Base-by-base conservation (phyloP, 1,284 basidiomycete species). In the Sanghuangporus weigelae region DNA sequence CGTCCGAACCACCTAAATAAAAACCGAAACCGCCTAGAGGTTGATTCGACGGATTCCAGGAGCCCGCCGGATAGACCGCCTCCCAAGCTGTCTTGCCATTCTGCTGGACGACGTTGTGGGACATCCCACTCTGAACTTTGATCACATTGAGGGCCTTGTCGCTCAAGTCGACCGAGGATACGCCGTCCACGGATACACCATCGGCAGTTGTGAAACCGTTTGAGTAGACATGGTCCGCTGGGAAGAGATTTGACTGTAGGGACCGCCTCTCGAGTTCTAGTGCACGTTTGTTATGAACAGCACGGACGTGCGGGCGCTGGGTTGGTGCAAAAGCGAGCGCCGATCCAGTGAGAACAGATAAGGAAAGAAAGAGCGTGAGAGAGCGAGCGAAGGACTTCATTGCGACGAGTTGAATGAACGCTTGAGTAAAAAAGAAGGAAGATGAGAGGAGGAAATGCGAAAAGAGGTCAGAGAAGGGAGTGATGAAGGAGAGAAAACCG, bases 111-210 rank as follows among this genome's bases (percentile, higher is more conserved):
- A 68, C 58, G 16, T 67, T 56, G 51, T 68, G 67, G 21, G 51
- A 51, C 53, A 65, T 61, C 0, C 66, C 66, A 14, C 60, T 66
- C 19, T 65, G 55, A 1, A 62, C 56, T 31, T 66, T 59, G 72
- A 74, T 46, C 69, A 77, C 40, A 71, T 75, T 67, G 68, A 75
- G 65, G 68, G 71, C 49, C 69, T 72, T 10, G 57, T 67, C 66
- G 70, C 70, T n/a, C 64, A 69, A 62, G 35, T 63, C 63, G 70
- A 73, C 23, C 62, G 62, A 12, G 66, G 68, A 59, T 14, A 68
- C 64, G n/a, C 64, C 60, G 14, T 59, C 14, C 11, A 66, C 48
- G 23, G 57, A 49, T n/a, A 67, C 59, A 23, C 58, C 66, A 40
- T 50, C 21, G 3, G 67, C 66, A 14, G 67, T 67, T 21, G 67